Evolutionary conservation across 2,329 filamentous ascomycete genomes (phyloP).

Genomic region (Aspergillus pseudonomiae): DNA sequence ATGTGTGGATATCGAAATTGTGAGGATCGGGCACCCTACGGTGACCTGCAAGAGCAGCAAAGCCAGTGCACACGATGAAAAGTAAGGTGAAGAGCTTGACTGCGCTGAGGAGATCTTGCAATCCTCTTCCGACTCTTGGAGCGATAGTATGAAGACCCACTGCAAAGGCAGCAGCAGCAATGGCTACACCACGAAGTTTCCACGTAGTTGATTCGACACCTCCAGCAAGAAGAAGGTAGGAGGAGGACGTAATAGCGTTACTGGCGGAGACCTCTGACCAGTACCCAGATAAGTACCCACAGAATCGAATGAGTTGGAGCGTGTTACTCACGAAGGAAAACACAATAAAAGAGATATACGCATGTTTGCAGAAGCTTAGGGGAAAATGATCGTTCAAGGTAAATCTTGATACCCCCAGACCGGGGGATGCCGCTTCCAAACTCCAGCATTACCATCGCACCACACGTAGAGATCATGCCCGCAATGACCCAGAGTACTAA

Average conservation of each 20-base stretch:
- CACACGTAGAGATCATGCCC: slow-evolving; percentile 49
- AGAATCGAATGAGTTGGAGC: background rate
- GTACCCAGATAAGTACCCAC: background rate
- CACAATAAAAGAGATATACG: slow-evolving; percentile 51
- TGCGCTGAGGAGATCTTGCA: slow-evolving; percentile 50
- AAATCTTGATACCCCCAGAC: slow-evolving; percentile 52
- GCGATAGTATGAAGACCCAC: slow-evolving; percentile 48
- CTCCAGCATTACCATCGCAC: slow-evolving; percentile 52
- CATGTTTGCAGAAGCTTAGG: slow-evolving; percentile 53
- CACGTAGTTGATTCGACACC: slow-evolving; percentile 27
- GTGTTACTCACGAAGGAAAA: slow-evolving; percentile 37
- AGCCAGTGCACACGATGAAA: slow-evolving; percentile 47
- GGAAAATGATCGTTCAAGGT: slow-evolving; percentile 51
- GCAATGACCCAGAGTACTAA: slow-evolving; percentile 60
- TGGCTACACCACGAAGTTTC: slow-evolving; percentile 31
- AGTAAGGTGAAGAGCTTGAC: slow-evolving; percentile 51
- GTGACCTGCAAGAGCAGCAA: slow-evolving; percentile 43
- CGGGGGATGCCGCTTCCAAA: slow-evolving; percentile 50
- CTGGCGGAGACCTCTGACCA: slow-evolving; percentile 23
- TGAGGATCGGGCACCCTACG: slow-evolving; percentile 40
- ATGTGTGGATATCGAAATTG: slow-evolving; percentile 41
- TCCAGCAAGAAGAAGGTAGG: slow-evolving; percentile 29
- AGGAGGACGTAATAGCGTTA: slow-evolving; percentile 28
- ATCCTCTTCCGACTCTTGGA: slow-evolving; percentile 43
- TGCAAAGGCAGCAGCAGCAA: slow-evolving; percentile 32